A percentile compares a stretch with the other conserved stretches of the same genome.
These are phyloP conservation scores for Colletotrichum simmondsii DNA, from an alignment of 2,329 filamentous ascomycete species.

Conservation along the genomic window DNA sequence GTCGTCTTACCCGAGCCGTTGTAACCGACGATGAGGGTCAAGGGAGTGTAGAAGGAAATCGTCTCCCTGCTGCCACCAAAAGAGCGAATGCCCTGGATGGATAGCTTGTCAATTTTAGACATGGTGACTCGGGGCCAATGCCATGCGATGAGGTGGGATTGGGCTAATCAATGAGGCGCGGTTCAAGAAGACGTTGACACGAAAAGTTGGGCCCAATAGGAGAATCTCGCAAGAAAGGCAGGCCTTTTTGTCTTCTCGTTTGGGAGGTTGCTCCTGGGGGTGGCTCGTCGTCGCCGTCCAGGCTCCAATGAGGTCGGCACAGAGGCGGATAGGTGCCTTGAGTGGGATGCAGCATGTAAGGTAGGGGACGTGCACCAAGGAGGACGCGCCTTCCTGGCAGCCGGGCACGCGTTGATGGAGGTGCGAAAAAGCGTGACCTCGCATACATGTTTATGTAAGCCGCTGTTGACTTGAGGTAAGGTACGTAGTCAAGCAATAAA, in stretches of 20 bases:
- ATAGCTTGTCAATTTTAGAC: conserved; percentile 91
- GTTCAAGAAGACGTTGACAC: not conserved
- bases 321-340: not conserved
- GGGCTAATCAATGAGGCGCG: not conserved
- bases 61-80: conserved; percentile 80
- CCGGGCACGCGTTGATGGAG: conserved; percentile 1
- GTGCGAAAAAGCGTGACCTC: conserved; percentile 24
- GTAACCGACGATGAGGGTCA: conserved; percentile 96
- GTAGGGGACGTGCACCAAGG: not conserved
- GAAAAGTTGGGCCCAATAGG: not conserved
- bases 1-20: conserved; percentile 99
- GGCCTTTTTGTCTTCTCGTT: not conserved
- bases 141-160: not conserved
- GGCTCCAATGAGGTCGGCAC: conserved; percentile 5
- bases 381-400: not conserved
- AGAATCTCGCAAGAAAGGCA: not conserved
- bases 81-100: conserved; percentile 85
- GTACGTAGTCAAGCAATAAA: not conserved
- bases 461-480: not conserved
- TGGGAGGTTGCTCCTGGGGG: not conserved
- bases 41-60: conserved; percentile 88
- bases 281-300: not conserved
- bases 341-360: not conserved
- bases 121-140: conserved; percentile 46
- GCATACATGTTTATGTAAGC: not conserved